Evolutionary conservation across 306 rosid species (phyloP).

Genomic region (Pyrus betulifolia): DNA sequence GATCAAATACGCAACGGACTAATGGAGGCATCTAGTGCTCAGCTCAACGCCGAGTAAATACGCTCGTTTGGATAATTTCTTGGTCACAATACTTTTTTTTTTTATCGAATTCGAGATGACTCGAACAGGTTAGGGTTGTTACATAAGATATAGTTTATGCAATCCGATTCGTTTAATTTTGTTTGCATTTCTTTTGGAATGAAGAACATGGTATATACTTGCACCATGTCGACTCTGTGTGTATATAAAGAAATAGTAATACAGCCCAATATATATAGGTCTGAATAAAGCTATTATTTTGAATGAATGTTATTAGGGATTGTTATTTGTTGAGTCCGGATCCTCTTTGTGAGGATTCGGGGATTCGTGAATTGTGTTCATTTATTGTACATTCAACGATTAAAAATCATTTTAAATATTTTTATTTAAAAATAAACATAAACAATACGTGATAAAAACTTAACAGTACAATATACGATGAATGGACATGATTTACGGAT

Average conservation of each 20-base stretch:
- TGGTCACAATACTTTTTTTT: conserved; percentile 1
- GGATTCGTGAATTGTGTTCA: too few species aligned
- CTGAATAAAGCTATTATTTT: neutral
- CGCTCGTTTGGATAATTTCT: neutral
- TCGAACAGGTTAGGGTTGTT: neutral
- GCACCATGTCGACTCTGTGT: neutral
- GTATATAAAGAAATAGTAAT: neutral
- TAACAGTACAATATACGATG: accelerated
- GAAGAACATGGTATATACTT: neutral
- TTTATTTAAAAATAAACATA: too few species aligned
- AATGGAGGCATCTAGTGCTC: conserved; percentile 76
- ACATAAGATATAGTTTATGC: neutral
- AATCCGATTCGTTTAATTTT: neutral
- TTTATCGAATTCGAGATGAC: neutral
- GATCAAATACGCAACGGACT: conserved; percentile 85
- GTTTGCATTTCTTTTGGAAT: neutral
- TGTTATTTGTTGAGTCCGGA: neutral
- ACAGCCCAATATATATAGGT: neutral
- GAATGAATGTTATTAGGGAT: too few species aligned
- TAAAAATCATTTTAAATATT: too few species aligned
- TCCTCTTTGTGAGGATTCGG: too few species aligned
- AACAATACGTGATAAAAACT: too few species aligned
- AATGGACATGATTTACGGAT: accelerated
- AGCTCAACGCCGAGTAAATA: conserved; percentile 22
- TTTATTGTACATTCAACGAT: accelerated